Evolutionary conservation across 495 filamentous ascomycete species (phyloP).

Genomic region (Penicillium canescens): DNA sequence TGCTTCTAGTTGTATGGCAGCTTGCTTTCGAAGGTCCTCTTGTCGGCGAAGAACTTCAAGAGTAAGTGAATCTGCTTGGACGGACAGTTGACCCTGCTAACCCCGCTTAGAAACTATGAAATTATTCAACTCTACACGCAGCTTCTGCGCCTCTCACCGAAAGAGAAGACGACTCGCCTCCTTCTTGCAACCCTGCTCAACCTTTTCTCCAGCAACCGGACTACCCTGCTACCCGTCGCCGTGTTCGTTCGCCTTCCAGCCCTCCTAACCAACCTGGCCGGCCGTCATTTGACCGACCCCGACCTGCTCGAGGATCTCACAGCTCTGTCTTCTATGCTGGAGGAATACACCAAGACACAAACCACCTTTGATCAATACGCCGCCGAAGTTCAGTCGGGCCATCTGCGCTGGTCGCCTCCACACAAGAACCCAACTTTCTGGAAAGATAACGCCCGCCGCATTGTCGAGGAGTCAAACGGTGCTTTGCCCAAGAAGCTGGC

Average conservation of each 20-base stretch:
- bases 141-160: conserved; percentile 86
- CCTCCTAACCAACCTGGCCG: conserved; percentile 74
- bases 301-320: conserved; percentile 87
- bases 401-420: conserved; percentile 92
- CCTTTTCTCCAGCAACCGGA: conserved; percentile 72
- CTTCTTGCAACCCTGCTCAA: conserved; percentile 87
- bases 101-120: conserved; percentile 72
- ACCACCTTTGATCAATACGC: conserved; percentile 97
- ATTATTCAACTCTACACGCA: conserved; percentile 88
- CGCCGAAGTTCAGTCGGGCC: conserved; percentile 82
- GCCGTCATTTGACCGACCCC: conserved; percentile 82
- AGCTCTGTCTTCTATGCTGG: conserved; percentile 72
- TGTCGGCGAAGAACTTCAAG: conserved; percentile 83
- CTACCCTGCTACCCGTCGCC: conserved; percentile 76
- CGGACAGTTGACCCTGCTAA: background rate
- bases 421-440: conserved; percentile 90
- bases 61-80: conserved; percentile 51
- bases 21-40: conserved; percentile 85
- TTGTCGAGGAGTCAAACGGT: conserved; percentile 80
- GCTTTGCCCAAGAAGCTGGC: conserved; percentile 80
- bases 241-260: conserved; percentile 80
- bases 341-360: conserved; percentile 93
- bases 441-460: conserved; percentile 91
- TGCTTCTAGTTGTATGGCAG: conserved; percentile 92
- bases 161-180: conserved; percentile 95